Percentiles rank a stretch among this genome's conserved stretches.
phyloP scores from a whole-genome alignment of 2,329 filamentous ascomycete species.

The Aureobasidium sp. region DNA sequence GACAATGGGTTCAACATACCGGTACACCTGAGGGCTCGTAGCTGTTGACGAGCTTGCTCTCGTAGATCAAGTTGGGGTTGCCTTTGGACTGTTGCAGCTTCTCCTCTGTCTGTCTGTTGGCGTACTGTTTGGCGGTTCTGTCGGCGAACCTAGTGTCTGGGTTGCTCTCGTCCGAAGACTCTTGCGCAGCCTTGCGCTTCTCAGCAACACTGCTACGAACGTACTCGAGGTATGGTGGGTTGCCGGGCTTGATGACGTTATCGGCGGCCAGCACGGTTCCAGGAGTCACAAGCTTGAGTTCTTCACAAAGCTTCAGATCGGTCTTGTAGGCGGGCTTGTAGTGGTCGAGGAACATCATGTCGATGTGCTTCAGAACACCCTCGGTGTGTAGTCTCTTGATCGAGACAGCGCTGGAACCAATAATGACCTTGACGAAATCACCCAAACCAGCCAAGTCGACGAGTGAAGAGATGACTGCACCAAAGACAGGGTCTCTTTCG shows the following conservation, averaged over 20 bases:
- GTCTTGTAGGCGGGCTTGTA: conserved; percentile 67
- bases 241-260: conserved; percentile 63
- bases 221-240: conserved; percentile 62
- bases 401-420: conserved; percentile 60
- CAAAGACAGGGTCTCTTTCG: conserved; percentile 67
- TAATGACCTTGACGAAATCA: conserved; percentile 59
- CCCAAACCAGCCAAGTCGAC: conserved; percentile 65
- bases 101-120: conserved; percentile 37
- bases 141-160: conserved; percentile 35
- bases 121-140: conserved; percentile 40
- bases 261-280: conserved; percentile 60
- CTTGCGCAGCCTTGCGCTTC: conserved; percentile 43
- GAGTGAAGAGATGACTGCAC: conserved; percentile 58
- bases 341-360: conserved; percentile 72
- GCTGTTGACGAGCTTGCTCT: conserved; percentile 54
- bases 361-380: conserved; percentile 50
- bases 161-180: conserved; percentile 19
- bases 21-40: conserved; percentile 60
- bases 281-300: conserved; percentile 53
- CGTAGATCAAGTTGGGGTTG: conserved; percentile 57
- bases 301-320: conserved; percentile 70
- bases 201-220: conserved; percentile 55
- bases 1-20: conserved; percentile 36
- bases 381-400: conserved; percentile 50
- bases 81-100: conserved; percentile 38